Base-by-base conservation (phyloP, 768 basidiomycete genomes). In the Hirschioporus abietinus region DNA sequence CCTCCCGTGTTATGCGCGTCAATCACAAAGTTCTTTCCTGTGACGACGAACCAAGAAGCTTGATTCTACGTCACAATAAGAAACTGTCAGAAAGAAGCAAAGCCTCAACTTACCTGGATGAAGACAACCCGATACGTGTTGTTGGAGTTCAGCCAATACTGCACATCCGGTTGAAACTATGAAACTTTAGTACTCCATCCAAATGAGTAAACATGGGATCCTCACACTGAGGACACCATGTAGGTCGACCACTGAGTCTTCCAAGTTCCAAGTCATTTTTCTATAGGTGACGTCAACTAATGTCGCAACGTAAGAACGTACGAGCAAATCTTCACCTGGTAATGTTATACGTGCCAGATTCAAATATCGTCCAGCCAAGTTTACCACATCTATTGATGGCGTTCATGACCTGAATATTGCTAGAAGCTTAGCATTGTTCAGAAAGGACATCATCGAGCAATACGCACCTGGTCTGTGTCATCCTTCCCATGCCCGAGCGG, bases 41-140 rank as follows among this genome's bases (percentile, higher is more conserved):
- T 85, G 42, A 88, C 77, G 63, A 87, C 83, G 69, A 88, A 88
- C 84, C 86, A 87, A 7, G 86, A 87, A 1, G 86, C 84, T 77
- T 88, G 87, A 69, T 76, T 81, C 84, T 87, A 64, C 18, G 58
- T 18, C 24, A 61, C 25, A 61, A 25, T 61, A 3, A 61, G 60
- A 12, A 61, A n/a, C 1, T 24, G 52, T 57, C 23, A n/a, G 34
- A 35, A 66, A 35, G 7, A 52, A 0, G 27, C 23, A 27, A 23
- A 1, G 0, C 23, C 36, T 30, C 64, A 52, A 5, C 73, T n/a
- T 62, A 83, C 84, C 77, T 87, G 86, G 65, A 88, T 85, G 71
- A 85, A 86, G 25, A 87, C 82, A 20, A 85, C 85, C 24, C 84
- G 80, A 72, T 83, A 86, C 1, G 86, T 88, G 69, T 83, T 84